Evolutionary conservation across 257 asterid genomes (phyloP).

Genomic region (Salvia hispanica): DNA sequence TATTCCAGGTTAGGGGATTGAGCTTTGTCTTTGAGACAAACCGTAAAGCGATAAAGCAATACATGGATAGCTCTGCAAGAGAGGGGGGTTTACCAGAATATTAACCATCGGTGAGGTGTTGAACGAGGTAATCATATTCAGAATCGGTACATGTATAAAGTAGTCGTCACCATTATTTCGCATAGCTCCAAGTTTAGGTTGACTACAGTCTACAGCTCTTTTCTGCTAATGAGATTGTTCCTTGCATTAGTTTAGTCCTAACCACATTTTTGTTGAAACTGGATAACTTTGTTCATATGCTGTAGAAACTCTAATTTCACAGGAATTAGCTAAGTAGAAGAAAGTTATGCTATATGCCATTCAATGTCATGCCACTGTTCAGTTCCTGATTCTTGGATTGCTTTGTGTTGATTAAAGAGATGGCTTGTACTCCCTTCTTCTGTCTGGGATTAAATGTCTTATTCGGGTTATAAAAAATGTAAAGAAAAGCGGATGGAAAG

Average conservation of each 20-base stretch:
- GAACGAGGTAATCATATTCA: slow-evolving; percentile 18
- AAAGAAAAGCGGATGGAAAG: too few relatives aligned
- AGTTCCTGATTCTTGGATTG: too few relatives aligned
- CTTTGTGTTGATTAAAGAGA: too few relatives aligned
- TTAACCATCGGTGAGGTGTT: slow-evolving; percentile 21
- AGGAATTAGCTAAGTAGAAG: too few relatives aligned
- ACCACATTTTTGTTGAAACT: neutral
- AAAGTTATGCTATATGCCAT: too few relatives aligned
- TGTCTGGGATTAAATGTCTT: too few relatives aligned
- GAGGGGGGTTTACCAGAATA: slow-evolving; percentile 29
- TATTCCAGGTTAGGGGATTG: slow-evolving; percentile 57
- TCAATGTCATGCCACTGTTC: too few relatives aligned
- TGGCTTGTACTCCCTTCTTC: too few relatives aligned
- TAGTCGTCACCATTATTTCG: neutral
- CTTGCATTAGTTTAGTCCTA: neutral
- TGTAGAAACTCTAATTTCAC: too few relatives aligned
- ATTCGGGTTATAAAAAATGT: too few relatives aligned
- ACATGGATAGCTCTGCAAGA: slow-evolving; percentile 23
- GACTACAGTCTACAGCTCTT: neutral
- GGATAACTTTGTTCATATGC: too few relatives aligned
- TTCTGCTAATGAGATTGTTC: neutral
- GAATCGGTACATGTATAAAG: slow-evolving; percentile 32
- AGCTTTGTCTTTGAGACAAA: slow-evolving; percentile 56
- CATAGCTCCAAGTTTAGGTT: slow-evolving; percentile 2
- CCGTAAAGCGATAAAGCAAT: slow-evolving; percentile 37